Conservation (phyloP, 2,329 filamentous ascomycete genomes). For the Colletotrichum salicis region DNA sequence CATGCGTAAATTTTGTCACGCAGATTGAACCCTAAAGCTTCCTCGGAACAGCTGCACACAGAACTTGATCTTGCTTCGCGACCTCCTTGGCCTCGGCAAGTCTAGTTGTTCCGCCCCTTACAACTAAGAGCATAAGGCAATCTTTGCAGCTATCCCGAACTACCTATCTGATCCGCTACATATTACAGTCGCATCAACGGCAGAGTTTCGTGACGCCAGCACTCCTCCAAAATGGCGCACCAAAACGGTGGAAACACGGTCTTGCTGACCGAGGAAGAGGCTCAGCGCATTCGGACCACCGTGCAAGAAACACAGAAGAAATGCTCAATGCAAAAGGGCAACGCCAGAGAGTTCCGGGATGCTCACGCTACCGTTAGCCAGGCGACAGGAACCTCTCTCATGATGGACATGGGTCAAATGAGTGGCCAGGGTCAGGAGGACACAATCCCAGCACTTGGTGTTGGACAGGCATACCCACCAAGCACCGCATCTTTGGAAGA, state of each 20-base stretch:
- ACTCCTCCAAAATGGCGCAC: background rate
- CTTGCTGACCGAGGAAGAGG: conserved; percentile 46
- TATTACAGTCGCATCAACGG: too few relatives aligned
- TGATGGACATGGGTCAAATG: conserved; percentile 45
- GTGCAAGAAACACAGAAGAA: conserved; percentile 39
- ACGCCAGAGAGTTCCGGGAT: conserved; percentile 15
- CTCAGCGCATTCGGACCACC: conserved; percentile 41
- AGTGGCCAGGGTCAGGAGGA: conserved; percentile 38
- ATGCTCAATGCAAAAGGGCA: conserved; percentile 38
- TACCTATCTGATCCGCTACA: background rate
- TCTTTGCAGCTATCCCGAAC: background rate
- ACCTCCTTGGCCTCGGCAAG: background rate
- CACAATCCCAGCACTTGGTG: conserved; percentile 42
- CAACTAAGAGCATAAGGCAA: background rate
- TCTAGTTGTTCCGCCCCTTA: background rate
- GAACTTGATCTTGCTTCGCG: background rate
- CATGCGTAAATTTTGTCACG: background rate
- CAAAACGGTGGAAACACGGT: conserved; percentile 40
- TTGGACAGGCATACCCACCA: conserved; percentile 43
- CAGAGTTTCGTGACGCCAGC: background rate
- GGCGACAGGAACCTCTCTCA: conserved; percentile 40
- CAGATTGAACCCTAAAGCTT: conserved; percentile 9
- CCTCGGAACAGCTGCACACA: conserved; percentile 3
- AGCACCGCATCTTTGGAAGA: conserved; percentile 36
- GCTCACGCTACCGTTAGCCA: conserved; percentile 27